A percentile compares a stretch with the other conserved stretches of the same genome.
These are phyloP conservation scores for Bretschneidera sinensis DNA, from an alignment of 345 rosid species.

Conservation along the genomic window DNA sequence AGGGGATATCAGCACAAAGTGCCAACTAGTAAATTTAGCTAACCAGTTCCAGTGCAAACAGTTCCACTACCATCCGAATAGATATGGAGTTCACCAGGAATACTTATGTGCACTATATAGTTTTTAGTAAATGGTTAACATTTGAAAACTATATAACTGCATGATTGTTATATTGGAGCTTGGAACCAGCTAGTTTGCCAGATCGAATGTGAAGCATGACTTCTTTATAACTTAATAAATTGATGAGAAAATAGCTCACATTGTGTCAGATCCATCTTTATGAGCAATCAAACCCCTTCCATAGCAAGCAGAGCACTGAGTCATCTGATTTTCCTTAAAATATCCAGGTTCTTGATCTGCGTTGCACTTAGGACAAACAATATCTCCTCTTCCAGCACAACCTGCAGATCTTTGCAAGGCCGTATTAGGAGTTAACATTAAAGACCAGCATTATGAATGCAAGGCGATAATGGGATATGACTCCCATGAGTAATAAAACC, in stretches of 20 bases:
- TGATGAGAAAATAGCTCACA: conserved; percentile 36
- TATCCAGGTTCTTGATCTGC: conserved; percentile 72
- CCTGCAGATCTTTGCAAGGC: conserved; percentile 31
- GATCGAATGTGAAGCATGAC: background rate
- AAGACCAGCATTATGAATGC: background rate
- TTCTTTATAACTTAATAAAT: background rate
- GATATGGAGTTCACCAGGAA: background rate
- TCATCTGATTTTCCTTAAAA: conserved; percentile 74
- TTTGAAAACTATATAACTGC: background rate
- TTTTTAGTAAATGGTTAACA: no score
- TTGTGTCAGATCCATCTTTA: conserved; percentile 89
- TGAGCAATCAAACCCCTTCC: conserved; percentile 96
- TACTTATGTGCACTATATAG: no score
- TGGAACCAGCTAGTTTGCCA: background rate
- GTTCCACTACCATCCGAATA: background rate
- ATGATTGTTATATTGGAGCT: background rate
- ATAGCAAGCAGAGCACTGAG: conserved; percentile 52
- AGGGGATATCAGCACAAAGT: background rate
- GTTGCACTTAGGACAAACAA: conserved; percentile 64
- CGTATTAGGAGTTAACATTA: conserved; percentile 15
- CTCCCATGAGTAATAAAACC: background rate
- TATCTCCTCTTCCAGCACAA: conserved; percentile 73
- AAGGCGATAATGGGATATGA: background rate
- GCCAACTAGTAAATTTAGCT: background rate
- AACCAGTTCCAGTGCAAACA: background rate